A percentile compares a stretch with the other conserved stretches of the same genome.
Evolutionary conservation across 768 basidiomycete genomes (phyloP).

Genomic region (Lanmaoa pseudosensibilis): DNA sequence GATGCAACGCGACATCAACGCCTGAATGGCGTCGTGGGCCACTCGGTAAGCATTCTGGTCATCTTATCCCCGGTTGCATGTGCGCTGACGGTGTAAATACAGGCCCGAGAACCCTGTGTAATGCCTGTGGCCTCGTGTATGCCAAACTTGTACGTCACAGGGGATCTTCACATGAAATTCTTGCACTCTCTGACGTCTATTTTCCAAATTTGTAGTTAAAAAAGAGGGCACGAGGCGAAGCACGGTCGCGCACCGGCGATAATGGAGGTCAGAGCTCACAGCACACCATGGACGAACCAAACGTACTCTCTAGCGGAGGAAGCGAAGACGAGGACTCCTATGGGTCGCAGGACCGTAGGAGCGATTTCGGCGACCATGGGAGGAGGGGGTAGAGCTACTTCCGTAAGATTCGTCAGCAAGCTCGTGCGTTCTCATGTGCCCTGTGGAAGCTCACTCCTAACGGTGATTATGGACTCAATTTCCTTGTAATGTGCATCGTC

Average conservation of each 20-base stretch:
- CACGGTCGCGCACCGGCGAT: slow-evolving; percentile 27
- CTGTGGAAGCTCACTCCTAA: slow-evolving; percentile 11
- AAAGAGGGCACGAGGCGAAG: slow-evolving; percentile 37
- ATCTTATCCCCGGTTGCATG: slow-evolving; percentile 24
- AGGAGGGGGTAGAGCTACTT: slow-evolving; percentile 31
- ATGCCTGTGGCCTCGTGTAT: slow-evolving; percentile 84
- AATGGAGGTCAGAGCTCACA: slow-evolving; percentile 33
- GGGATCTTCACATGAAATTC: slow-evolving; percentile 19
- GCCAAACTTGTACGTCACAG: slow-evolving; percentile 71
- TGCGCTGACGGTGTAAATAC: slow-evolving; percentile 27
- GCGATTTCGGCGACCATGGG: slow-evolving; percentile 36
- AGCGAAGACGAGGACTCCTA: slow-evolving; percentile 37
- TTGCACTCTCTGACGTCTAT: slow-evolving; percentile 23
- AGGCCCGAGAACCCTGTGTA: slow-evolving; percentile 84
- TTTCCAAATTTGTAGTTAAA: slow-evolving; percentile 27
- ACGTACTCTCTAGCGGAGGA: slow-evolving; percentile 28
- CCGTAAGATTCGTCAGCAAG: slow-evolving; percentile 20
- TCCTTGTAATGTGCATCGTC: slow-evolving; percentile 13
- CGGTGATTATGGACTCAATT: slow-evolving; percentile 22
- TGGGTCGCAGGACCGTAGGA: slow-evolving; percentile 36
- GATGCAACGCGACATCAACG: slow-evolving; percentile 80
- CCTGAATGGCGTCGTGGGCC: slow-evolving; percentile 87
- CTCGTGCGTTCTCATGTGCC: slow-evolving; percentile 21
- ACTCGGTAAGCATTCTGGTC: slow-evolving; percentile 54
- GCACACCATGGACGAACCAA: slow-evolving; percentile 27